These are phyloP conservation scores for Mucor lusitanicus DNA, from an alignment of 371 early-diverging fungal genomes.

Conservation along the genomic window DNA sequence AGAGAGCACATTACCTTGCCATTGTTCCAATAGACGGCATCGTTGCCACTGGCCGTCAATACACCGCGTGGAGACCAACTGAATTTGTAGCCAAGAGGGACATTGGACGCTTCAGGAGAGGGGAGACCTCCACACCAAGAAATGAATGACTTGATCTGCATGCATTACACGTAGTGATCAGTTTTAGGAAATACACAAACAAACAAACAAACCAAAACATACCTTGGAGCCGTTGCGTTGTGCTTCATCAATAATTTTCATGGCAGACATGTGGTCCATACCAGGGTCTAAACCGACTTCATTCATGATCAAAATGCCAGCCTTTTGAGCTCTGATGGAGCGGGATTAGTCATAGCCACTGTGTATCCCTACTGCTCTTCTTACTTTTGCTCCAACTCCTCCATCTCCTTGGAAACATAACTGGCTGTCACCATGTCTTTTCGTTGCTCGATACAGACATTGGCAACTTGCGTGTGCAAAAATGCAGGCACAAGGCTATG, in stretches of 20 bases:
- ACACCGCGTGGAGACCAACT: constrained; percentile 90
- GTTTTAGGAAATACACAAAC: neutral
- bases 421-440: constrained; percentile 97
- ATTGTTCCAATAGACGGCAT: constrained; percentile 77
- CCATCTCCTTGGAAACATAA: constrained; percentile 94
- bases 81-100: constrained; percentile 91
- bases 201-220: constrained; percentile 10
- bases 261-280: constrained; percentile 97
- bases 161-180: neutral
- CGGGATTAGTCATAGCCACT: neutral
- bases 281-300: constrained; percentile 99
- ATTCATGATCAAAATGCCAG: constrained; percentile 89
- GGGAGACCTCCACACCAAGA: constrained; percentile 94
- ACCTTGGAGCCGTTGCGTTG: constrained; percentile 53
- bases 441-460: constrained; percentile 77
- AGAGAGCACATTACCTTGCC: constrained; percentile 54
- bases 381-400: constrained; percentile 67
- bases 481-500: constrained; percentile 91
- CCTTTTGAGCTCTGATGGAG: constrained; percentile 72
- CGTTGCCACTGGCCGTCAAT: constrained; percentile 81
- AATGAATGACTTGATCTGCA: constrained; percentile 73
- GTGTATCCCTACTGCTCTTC: too few species aligned
- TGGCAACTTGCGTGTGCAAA: constrained; percentile 85
- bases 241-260: constrained; percentile 92
- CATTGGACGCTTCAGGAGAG: constrained; percentile 85